phyloP scores from a whole-genome alignment of 345 rosid species.

The Rhizophora apiculata region DNA sequence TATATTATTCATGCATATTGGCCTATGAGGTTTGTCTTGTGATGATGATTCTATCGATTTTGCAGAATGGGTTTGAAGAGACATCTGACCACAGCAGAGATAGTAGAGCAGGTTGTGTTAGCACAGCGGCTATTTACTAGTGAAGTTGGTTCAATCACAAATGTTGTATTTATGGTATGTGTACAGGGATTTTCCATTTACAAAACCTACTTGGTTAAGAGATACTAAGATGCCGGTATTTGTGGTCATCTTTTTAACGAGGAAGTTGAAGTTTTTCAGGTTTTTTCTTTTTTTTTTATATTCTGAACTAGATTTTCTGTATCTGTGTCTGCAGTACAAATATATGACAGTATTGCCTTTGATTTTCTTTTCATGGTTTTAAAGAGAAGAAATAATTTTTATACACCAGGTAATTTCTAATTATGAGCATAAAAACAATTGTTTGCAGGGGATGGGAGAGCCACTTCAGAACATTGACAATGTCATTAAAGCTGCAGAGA shows the following conservation, averaged over 20 bases:
- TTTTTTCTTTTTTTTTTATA: not conserved
- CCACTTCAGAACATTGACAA: constrained; percentile 83
- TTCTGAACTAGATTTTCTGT: too few species aligned
- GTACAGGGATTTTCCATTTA: not conserved
- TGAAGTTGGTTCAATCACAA: constrained; percentile 70
- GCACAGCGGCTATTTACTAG: constrained; percentile 57
- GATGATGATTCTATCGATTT: constrained; percentile 2
- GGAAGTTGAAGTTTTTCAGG: not conserved
- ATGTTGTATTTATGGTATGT: constrained; percentile 91
- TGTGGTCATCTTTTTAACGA: not conserved
- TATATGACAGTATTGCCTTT: too few species aligned
- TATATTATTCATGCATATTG: not conserved
- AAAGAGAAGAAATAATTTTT: not conserved
- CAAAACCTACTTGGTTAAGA: not conserved
- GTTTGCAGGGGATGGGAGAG: constrained; percentile 92
- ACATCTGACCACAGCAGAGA: constrained; percentile 82
- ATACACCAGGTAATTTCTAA: not conserved
- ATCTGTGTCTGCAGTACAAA: too few species aligned
- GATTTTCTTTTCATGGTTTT: not conserved
- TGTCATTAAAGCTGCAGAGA: constrained; percentile 76
- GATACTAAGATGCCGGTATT: not conserved
- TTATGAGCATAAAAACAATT: constrained; percentile 10
- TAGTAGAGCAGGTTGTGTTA: constrained; percentile 81
- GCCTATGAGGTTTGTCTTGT: constrained; percentile 5
- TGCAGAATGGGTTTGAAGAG: constrained; percentile 88